Evolutionary conservation across 2,329 filamentous ascomycete genomes (phyloP), one percentile per base, ranked within the genome.

Genomic region (Trichoderma simmonsii): DNA sequence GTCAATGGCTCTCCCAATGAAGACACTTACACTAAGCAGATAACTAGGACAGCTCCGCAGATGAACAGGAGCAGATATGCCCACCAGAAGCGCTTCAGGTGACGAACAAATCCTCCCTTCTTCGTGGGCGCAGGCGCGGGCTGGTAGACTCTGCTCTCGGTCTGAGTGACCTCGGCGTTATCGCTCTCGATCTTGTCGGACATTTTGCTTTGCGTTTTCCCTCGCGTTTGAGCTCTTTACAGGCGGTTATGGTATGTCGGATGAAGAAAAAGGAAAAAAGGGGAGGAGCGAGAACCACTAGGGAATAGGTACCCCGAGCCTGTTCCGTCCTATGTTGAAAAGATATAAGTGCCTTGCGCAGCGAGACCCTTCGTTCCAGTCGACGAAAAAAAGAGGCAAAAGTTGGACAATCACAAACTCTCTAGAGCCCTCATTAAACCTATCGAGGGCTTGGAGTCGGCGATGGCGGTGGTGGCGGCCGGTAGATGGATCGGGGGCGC

Each of bases 81-180:
- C 89, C 89, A 91, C 90, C 89, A 91, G 76, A 86, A 90, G 75
- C 82, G 84, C 77, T 80, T 84, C 78, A 85, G 86, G 77, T 89
- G 87, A 61, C 83, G 81, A 70, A 81, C 80, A 74, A 82, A 81
- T 34, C 79, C 78, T 72, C 82, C 80, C 39, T 36, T 70, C 74
- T 80, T 82, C 78, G 83, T 66, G 21, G 75, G 61, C 73, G 76
- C 77, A 57, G 73, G 14, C 3, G 24, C 32, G 61, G 75, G 48
- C n/a, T 24, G 75, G 63, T 77, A 73, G 64, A 75, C 77, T 9
- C 56, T 51, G 66, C 75, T 74, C 76, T 86, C 83, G 51, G 77
- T 76, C 78, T 83, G 80, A 24, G 77, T 74, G 71, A 80, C 74
- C 61, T 79, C 77, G 39, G 78, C 72, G 77, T 82, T 82, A 74